These are phyloP conservation scores for Microcos paniculata DNA, from an alignment of 345 rosid species.

Conservation along the genomic window DNA sequence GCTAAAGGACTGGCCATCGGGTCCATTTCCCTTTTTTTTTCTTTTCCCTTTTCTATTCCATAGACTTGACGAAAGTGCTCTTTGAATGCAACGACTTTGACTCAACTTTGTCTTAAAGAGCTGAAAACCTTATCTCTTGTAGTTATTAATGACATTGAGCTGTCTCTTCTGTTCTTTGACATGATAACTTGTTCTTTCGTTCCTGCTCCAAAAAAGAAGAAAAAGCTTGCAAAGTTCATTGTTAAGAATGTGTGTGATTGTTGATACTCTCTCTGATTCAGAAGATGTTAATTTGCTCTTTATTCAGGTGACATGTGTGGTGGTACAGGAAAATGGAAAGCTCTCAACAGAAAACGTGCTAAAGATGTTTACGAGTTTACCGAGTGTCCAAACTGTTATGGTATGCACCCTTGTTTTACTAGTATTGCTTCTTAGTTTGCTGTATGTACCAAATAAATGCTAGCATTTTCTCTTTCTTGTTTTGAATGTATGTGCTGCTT, in stretches of 20 bases:
- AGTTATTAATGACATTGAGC: background rate
- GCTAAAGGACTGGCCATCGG: background rate
- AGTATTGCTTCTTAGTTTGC: background rate
- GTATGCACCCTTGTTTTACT: constrained; percentile 34
- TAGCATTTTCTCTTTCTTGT: background rate
- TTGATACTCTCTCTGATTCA: background rate
- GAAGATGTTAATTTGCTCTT: constrained; percentile 22
- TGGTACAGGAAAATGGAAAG: constrained; percentile 99
- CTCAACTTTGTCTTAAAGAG: background rate
- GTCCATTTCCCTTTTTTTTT: background rate
- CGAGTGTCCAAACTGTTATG: constrained; percentile 95
- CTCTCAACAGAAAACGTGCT: constrained; percentile 90
- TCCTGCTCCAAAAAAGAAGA: background rate
- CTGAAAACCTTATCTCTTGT: background rate
- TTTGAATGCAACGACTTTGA: background rate
- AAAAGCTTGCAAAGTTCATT: background rate
- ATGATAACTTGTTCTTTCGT: background rate
- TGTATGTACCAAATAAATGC: background rate
- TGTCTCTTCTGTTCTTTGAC: background rate
- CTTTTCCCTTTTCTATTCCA: too few species aligned
- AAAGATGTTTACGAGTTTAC: constrained; percentile 96
- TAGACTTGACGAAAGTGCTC: background rate
- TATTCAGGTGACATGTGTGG: constrained; percentile 96
- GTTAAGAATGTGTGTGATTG: background rate
- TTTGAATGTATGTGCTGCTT: background rate